These are phyloP conservation scores for Neocucurbitaria cava DNA, from an alignment of 2,329 filamentous ascomycete genomes.

Conservation along the genomic window DNA sequence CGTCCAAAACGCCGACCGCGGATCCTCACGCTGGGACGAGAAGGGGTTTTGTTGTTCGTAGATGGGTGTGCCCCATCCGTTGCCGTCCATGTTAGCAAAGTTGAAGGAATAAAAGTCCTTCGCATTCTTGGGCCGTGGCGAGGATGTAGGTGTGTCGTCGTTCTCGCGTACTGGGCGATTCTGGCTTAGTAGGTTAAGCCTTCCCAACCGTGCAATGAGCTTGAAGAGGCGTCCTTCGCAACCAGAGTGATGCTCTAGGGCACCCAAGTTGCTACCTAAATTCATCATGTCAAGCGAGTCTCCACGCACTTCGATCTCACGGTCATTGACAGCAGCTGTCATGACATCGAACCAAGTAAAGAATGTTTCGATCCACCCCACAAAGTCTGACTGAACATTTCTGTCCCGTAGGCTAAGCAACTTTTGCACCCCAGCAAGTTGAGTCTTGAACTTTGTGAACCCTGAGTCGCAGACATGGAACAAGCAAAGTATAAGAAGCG, in stretches of 20 bases:
- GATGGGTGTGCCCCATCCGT: slow-evolving; percentile 69
- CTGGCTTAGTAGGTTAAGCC: slow-evolving; percentile 84
- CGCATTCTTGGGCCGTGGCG: slow-evolving; percentile 41
- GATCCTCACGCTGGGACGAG: slow-evolving; percentile 60
- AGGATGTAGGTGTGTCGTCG: slow-evolving; percentile 42
- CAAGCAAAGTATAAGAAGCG: slow-evolving; percentile 84
- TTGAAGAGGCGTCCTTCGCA: slow-evolving; percentile 89
- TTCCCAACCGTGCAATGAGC: slow-evolving; percentile 80
- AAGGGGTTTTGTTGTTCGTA: slow-evolving; percentile 52
- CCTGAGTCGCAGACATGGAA: slow-evolving; percentile 95
- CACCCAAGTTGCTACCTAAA: slow-evolving; percentile 71
- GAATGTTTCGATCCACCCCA: slow-evolving; percentile 88
- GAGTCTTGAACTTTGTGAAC: slow-evolving; percentile 89
- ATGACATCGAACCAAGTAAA: slow-evolving; percentile 97
- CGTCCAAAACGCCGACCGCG: slow-evolving; percentile 71
- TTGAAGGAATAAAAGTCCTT: slow-evolving; percentile 62
- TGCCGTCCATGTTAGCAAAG: slow-evolving; percentile 69
- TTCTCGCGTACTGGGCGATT: slow-evolving; percentile 56
- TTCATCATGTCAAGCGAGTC: slow-evolving; percentile 69
- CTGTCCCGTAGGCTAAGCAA: slow-evolving; percentile 78
- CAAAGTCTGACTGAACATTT: slow-evolving; percentile 67
- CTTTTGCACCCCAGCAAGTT: slow-evolving; percentile 92
- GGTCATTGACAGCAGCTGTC: slow-evolving; percentile 88
- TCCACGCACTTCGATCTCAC: slow-evolving; percentile 79
- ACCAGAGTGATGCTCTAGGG: slow-evolving; percentile 83